Conservation (phyloP, 2,329 filamentous ascomycete genomes). For the Fusarium poae region DNA sequence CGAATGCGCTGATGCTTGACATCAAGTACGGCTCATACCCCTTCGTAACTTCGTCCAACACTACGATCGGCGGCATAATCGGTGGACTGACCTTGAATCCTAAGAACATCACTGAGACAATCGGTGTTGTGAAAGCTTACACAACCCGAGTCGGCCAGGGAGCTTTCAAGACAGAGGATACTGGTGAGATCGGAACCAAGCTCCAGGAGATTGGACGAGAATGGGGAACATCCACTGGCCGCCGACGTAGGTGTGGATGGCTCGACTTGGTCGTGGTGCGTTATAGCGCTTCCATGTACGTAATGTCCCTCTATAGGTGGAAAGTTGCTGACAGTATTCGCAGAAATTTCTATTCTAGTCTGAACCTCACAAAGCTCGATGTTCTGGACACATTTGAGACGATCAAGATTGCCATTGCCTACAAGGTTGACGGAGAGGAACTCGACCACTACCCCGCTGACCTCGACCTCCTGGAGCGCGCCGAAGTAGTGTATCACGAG, state of each 20-base stretch:
- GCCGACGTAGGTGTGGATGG: constrained; percentile 24
- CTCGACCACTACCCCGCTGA: constrained; percentile 17
- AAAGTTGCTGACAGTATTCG: no score
- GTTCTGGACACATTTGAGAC: constrained; percentile 29
- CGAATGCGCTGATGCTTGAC: constrained; percentile 23
- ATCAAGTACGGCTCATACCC: constrained; percentile 13
- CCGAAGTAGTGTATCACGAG: constrained; percentile 26
- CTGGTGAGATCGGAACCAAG: constrained; percentile 6
- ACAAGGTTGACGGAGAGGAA: constrained; percentile 21
- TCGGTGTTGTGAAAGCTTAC: constrained; percentile 17
- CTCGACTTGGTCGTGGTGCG: constrained; percentile 23
- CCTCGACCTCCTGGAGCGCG: constrained; percentile 11
- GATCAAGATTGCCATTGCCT: constrained; percentile 27
- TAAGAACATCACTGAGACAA: constrained; percentile 10
- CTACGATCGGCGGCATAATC: constrained; percentile 21
- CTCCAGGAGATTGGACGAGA: constrained; percentile 15
- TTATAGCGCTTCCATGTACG: constrained; percentile 12
- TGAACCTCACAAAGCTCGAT: constrained; percentile 29
- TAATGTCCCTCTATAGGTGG: no score
- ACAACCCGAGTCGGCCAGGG: constrained; percentile 12
- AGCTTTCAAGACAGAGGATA: constrained; percentile 22
- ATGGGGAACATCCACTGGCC: constrained; percentile 20
- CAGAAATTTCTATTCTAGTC: constrained; percentile 16
- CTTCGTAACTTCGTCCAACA: constrained; percentile 11
- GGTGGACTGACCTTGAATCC: constrained; percentile 10